Evolutionary conservation across 2,329 filamentous ascomycete species (phyloP), one percentile per base, ranked within the genome.

Genomic region (Lachnellula occidentalis): DNA sequence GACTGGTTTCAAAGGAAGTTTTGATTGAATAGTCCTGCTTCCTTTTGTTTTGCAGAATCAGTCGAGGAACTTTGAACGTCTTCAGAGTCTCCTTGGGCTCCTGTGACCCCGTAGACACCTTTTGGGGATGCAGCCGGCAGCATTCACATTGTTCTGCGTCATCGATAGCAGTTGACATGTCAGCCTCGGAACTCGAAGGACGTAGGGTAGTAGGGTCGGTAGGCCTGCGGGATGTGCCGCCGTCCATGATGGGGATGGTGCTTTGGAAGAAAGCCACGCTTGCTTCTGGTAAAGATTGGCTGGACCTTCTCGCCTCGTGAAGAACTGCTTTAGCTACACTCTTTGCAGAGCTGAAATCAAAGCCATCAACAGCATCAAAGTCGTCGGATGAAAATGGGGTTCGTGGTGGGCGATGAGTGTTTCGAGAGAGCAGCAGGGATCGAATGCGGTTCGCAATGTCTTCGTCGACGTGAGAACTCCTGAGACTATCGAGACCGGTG

Each of bases 391-490:
- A 48, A 50, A 55, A 56, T 14, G 64, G 64, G 9, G 64, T 66
- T 54, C 60, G 56, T 36, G 64, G 61, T 34, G 64, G 64, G 24
- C 51, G 51, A 39, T 54, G 58, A 14, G 55, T 50, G 48, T 66
- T 58, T 34, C 63, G 60, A 31, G 65, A 65, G 19, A 66, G 47
- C 4, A 66, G 48, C 5, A 68, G 60, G 43, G 63, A 65, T 27
- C 64, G 61, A 43, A 69, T 64, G 15, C 65, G 63, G 21, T 61
- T 58, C 24, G 57, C 50, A 36, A 68, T 65, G 48, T 67, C 66
- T 31, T 64, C 63, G 21, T 67, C 64, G 19, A 67, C 60, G 45
- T 54, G 56, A 46, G 48, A 55, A 49, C 51, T 54, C 43, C 47
- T 63, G 12, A 55, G 37, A 45, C 63, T 61, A 27, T 66, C 65